Evolutionary conservation across 1,139 yeast species (phyloP).

Genomic region (Nakaseomyces delphensis): DNA sequence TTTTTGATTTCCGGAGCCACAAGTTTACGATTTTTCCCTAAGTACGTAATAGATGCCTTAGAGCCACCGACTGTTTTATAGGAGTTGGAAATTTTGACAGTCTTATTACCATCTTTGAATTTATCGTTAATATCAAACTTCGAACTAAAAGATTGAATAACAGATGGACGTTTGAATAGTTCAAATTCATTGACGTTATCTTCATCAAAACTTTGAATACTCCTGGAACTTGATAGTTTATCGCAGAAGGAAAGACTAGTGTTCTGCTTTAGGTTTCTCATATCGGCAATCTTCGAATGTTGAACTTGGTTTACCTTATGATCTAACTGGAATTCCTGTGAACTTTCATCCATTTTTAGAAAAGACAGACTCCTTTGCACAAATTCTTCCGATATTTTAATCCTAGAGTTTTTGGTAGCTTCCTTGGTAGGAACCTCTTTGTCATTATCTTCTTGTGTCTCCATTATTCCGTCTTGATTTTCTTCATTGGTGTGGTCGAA

Average conservation of each 20-base stretch:
- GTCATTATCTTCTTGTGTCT: constrained; percentile 10
- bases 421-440: constrained; percentile 4
- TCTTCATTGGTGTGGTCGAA: constrained; percentile 18
- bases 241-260: constrained; percentile 9
- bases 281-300: constrained; percentile 35
- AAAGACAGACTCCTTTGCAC: constrained; percentile 61
- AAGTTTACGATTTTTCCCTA: constrained; percentile 35
- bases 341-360: constrained; percentile 37
- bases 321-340: constrained; percentile 32
- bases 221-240: constrained; percentile 12
- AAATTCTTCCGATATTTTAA: constrained; percentile 43
- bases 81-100: constrained; percentile 49
- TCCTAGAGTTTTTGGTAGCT: constrained; percentile 23
- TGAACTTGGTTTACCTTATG: constrained; percentile 34
- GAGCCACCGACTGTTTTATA: constrained; percentile 51
- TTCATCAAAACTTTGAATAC: neutral
- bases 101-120: constrained; percentile 40
- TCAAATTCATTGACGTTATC: constrained; percentile 17
- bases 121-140: constrained; percentile 34
- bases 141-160: constrained; percentile 41
- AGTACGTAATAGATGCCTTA: constrained; percentile 50
- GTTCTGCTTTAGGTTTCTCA: constrained; percentile 16
- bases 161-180: constrained; percentile 40
- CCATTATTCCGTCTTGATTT: constrained; percentile 13
- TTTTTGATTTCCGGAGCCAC: constrained; percentile 23